Percentiles rank a stretch among this genome's conserved stretches.
These are phyloP conservation scores for Saccharata proteae DNA, from an alignment of 2,329 filamentous ascomycete genomes.

Conservation along the genomic window DNA sequence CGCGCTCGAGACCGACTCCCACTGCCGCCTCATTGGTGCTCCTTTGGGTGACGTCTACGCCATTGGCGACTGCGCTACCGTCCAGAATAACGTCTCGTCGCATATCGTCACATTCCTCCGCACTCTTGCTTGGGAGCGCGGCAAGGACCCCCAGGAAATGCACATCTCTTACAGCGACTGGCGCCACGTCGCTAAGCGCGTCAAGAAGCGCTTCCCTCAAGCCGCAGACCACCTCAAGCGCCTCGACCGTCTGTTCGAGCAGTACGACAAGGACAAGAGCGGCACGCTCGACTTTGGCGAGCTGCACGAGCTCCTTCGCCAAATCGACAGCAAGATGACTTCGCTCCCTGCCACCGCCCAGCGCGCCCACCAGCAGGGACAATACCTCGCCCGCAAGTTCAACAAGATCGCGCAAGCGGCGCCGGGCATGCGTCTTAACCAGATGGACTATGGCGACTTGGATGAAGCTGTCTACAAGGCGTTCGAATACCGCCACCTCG, in stretches of 20 bases:
- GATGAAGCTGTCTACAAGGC: slow-evolving; percentile 89
- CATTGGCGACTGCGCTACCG: slow-evolving; percentile 89
- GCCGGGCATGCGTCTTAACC: slow-evolving; percentile 64
- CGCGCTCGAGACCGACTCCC: slow-evolving; percentile 87
- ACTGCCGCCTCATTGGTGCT: slow-evolving; percentile 77
- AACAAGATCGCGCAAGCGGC: slow-evolving; percentile 75
- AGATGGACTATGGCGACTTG: slow-evolving; percentile 76
- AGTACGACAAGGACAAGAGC: slow-evolving; percentile 86
- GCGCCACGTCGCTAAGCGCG: slow-evolving; percentile 69
- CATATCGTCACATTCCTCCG: slow-evolving; percentile 85
- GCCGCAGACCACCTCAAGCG: slow-evolving; percentile 75
- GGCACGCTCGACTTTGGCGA: slow-evolving; percentile 93
- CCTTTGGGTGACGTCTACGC: slow-evolving; percentile 92
- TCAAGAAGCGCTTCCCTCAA: slow-evolving; percentile 85
- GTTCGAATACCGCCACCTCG: slow-evolving; percentile 87
- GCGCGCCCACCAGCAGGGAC: slow-evolving; percentile 88
- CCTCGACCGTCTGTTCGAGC: slow-evolving; percentile 78
- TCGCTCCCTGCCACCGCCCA: slow-evolving; percentile 91
- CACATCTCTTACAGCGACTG: slow-evolving; percentile 81
- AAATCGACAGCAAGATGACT: slow-evolving; percentile 92
- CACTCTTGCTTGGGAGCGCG: slow-evolving; percentile 80
- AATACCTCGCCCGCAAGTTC: slow-evolving; percentile 86
- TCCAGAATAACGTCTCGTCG: slow-evolving; percentile 93
- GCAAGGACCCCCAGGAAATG: slow-evolving; percentile 78
- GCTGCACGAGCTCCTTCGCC: slow-evolving; percentile 71